Base-by-base conservation (phyloP, 371 early-diverging fungal genomes). In the Lichtheimia ornata region DNA sequence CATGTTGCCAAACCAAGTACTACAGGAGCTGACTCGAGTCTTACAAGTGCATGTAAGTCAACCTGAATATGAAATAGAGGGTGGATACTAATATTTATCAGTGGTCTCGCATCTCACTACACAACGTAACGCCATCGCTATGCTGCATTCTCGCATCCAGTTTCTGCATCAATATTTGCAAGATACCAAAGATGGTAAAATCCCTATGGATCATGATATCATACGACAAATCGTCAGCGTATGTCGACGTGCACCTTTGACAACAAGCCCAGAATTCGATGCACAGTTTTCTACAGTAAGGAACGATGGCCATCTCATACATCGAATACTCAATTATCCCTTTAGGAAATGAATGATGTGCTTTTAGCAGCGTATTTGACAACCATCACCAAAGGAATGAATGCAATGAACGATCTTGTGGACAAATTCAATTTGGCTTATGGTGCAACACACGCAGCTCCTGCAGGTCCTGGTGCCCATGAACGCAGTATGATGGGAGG, bases 321-420 rank as follows among this genome's bases (percentile, higher is more conserved):
- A 13, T 20, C 41, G 35, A 5, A 17, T 52, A 50, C 43, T 27
- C 41, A 5, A 15, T 47, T 2, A 45, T 53, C 45, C 13, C 11
- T 22, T 12, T 63, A 92, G 91, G 92, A 93, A 74, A 87, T 87
- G 76, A 88, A 88, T 58, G 95, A 94, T 65, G 90, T 92, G 5
- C 70, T 93, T 13, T 72, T 94, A 51, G 88, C 85, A 18, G 78
- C 89, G 12, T 89, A 92, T 68, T 74, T 94, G 50, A 88, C 91
- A 13, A 80, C 87, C 0, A 82, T 94, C 52, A 93, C 95, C 12
- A 93, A 93, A 67, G 90, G 91, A 13, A 77, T 89, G 11, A 81
- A 88, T 64, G 71, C 72, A 6, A 74, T 93, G 59, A 88, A 88
- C 66, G 91, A 93, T 71, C 61, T 81, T 4, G 58, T 78, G 7